phyloP scores from a whole-genome alignment of 1,284 basidiomycete species.

The Earliella scabrosa region DNA sequence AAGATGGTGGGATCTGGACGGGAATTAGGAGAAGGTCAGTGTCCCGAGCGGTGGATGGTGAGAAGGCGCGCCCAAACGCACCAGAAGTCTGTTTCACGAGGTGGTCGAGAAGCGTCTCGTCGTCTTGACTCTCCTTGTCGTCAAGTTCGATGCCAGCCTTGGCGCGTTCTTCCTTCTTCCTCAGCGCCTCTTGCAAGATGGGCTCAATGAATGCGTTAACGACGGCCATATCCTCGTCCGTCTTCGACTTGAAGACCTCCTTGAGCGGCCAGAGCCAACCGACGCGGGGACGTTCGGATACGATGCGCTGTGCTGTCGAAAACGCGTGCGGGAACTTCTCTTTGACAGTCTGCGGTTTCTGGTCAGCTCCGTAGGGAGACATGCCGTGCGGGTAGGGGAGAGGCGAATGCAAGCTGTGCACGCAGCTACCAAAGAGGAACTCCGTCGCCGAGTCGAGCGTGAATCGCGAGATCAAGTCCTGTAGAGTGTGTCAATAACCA shows the following conservation, averaged over 20 bases:
- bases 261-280: slow-evolving; percentile 71
- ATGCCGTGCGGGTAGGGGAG: slow-evolving; percentile 52
- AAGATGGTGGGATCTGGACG: slow-evolving; percentile 56
- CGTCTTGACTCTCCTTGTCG: slow-evolving; percentile 49
- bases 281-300: slow-evolving; percentile 54
- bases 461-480: slow-evolving; percentile 73
- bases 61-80: slow-evolving; percentile 27
- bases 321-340: slow-evolving; percentile 63
- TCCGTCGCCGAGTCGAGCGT: slow-evolving; percentile 73
- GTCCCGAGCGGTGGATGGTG: background rate
- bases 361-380: slow-evolving; percentile 1
- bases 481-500: slow-evolving; percentile 17
- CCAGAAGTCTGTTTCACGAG: slow-evolving; percentile 66
- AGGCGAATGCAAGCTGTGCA: slow-evolving; percentile 58
- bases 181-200: slow-evolving; percentile 57
- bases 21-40: background rate
- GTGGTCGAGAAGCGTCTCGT: slow-evolving; percentile 66
- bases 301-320: slow-evolving; percentile 59
- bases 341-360: slow-evolving; percentile 15
- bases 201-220: slow-evolving; percentile 68
- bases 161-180: slow-evolving; percentile 25
- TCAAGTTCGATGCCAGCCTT: slow-evolving; percentile 30
- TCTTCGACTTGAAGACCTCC: slow-evolving; percentile 65
- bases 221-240: slow-evolving; percentile 49
- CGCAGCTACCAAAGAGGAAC: slow-evolving; percentile 66